A percentile compares a stretch with the other conserved stretches of the same genome.
Conservation (phyloP, 495 filamentous ascomycete species). For the Thozetella sp. region DNA sequence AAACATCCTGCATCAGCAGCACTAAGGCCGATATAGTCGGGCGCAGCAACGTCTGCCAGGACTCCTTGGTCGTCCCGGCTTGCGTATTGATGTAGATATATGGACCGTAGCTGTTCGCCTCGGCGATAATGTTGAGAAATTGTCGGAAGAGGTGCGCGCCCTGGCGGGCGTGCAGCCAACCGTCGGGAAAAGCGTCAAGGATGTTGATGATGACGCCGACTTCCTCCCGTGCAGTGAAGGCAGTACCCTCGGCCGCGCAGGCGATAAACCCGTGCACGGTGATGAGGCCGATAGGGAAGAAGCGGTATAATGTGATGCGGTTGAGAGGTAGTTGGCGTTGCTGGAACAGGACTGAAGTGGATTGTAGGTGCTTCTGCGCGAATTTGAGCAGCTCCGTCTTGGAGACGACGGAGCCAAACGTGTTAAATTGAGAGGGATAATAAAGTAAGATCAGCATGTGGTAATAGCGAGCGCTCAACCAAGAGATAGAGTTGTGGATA, state of each 20-base stretch:
- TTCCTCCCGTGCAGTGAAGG: neutral
- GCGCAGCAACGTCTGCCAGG: neutral
- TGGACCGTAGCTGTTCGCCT: neutral
- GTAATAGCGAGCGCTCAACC: constrained; percentile 28
- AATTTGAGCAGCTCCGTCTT: constrained; percentile 18
- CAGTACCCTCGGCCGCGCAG: neutral
- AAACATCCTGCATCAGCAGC: neutral
- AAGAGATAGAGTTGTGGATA: constrained; percentile 28
- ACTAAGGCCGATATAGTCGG: neutral
- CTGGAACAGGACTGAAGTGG: constrained; percentile 21
- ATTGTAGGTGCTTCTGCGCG: constrained; percentile 28
- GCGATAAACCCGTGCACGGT: neutral
- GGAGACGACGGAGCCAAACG: constrained; percentile 5
- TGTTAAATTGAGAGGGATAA: constrained; percentile 13
- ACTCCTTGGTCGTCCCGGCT: neutral
- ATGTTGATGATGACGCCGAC: constrained; percentile 2
- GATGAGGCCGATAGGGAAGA: constrained; percentile 2
- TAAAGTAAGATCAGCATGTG: constrained; percentile 22
- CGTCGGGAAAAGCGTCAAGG: neutral
- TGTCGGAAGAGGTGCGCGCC: neutral
- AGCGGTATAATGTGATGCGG: constrained; percentile 21
- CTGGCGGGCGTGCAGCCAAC: neutral
- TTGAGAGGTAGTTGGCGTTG: constrained; percentile 29
- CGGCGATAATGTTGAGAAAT: neutral
- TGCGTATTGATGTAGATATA: neutral